Evolutionary conservation across 176 grass and related monocot genomes (phyloP).

Genomic region (bread wheat (Triticum aestivum)): DNA sequence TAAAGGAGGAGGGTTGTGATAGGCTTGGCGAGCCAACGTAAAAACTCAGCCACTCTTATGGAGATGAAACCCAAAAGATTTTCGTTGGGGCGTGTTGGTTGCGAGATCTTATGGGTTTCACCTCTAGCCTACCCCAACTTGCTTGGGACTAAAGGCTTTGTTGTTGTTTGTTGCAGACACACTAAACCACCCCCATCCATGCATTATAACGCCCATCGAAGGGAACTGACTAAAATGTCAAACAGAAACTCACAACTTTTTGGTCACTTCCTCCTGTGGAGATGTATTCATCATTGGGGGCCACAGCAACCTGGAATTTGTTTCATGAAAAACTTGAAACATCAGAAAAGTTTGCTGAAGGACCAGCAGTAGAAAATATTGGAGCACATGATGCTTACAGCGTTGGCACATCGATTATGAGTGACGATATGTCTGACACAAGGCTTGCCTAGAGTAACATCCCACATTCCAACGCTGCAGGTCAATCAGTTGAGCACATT

Average conservation of each 20-base stretch:
- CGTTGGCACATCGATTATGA: slow-evolving; percentile 83
- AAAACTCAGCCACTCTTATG: too few species aligned
- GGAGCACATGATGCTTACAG: slow-evolving; percentile 52
- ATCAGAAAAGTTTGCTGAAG: slow-evolving; percentile 13
- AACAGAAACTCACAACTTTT: slow-evolving; percentile 84
- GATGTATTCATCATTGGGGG: slow-evolving; percentile 86
- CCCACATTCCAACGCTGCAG: slow-evolving; percentile 82
- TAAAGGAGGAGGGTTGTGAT: too few species aligned
- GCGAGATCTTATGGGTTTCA: too few species aligned
- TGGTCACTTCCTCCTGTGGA: slow-evolving; percentile 90
- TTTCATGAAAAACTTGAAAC: slow-evolving; percentile 28
- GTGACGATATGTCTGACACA: slow-evolving; percentile 68
- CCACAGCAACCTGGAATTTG: slow-evolving; percentile 67
- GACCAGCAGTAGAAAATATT: slow-evolving; percentile 35
- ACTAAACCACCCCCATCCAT: background rate
- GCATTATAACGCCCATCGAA: background rate
- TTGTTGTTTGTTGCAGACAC: background rate
- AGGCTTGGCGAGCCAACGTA: too few species aligned
- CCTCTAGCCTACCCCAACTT: too few species aligned
- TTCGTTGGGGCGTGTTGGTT: too few species aligned
- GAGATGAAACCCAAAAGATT: too few species aligned
- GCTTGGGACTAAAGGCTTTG: too few species aligned
- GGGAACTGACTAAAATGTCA: slow-evolving; percentile 21
- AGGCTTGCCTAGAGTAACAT: slow-evolving; percentile 82
- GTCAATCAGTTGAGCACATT: slow-evolving; percentile 24